These are phyloP conservation scores for Millerozyma acaciae DNA, from an alignment of 805 yeast genomes.

Conservation along the genomic window DNA sequence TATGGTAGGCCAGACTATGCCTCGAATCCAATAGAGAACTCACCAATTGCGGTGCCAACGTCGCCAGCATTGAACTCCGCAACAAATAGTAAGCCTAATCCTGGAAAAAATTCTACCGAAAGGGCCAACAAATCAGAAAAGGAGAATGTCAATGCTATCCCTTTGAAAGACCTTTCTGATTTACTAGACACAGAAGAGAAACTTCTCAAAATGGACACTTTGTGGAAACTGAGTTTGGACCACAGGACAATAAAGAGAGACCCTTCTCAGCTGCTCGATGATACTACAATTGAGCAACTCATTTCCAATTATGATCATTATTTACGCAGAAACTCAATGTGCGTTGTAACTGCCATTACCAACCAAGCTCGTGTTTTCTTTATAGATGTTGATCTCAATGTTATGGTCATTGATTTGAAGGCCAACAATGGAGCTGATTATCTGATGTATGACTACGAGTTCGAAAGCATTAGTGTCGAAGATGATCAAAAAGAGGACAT, in stretches of 20 bases:
- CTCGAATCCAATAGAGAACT: too few species aligned
- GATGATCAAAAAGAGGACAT: slow-evolving; percentile 14
- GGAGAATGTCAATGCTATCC: slow-evolving; percentile 12
- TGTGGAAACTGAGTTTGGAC: slow-evolving; percentile 34
- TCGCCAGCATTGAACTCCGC: too few species aligned
- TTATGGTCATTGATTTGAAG: slow-evolving; percentile 36
- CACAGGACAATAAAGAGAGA: slow-evolving; percentile 19
- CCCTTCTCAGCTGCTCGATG: slow-evolving; percentile 21
- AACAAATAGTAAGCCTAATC: too few species aligned
- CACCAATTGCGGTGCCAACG: too few species aligned
- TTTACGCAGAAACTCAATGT: slow-evolving; percentile 19
- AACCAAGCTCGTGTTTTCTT: slow-evolving; percentile 40
- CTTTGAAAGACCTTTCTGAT: slow-evolving; percentile 30
- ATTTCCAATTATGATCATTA: slow-evolving; percentile 19
- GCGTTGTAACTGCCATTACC: slow-evolving; percentile 38
- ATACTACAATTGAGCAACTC: slow-evolving; percentile 28
- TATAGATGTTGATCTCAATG: slow-evolving; percentile 31
- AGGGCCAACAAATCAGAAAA: too few species aligned
- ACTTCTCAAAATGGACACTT: slow-evolving; percentile 37
- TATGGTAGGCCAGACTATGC: too few species aligned
- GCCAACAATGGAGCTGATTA: slow-evolving; percentile 46
- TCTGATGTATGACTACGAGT: slow-evolving; percentile 79
- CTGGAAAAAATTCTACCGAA: too few species aligned
- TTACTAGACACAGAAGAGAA: slow-evolving; percentile 32
- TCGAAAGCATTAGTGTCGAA: slow-evolving; percentile 36